Evolutionary conservation across 768 basidiomycete species (phyloP).

Genomic region (Termitomyces sp.): DNA sequence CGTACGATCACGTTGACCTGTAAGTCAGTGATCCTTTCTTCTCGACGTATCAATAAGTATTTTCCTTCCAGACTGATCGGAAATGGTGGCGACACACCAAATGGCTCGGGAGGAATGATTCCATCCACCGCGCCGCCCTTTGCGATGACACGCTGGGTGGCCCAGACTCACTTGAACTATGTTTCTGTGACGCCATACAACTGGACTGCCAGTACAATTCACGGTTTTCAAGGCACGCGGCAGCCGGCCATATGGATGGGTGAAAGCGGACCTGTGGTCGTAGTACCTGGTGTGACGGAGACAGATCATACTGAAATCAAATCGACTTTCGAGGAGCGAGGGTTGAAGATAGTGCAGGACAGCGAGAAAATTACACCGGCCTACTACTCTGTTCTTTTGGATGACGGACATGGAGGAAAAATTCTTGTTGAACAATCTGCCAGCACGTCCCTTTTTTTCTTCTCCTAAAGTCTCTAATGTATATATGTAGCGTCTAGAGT

Average conservation of each 20-base stretch:
- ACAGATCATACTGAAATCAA: conserved; percentile 28
- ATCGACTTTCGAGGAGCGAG: conserved; percentile 52
- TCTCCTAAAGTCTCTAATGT: background rate
- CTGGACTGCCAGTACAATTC: conserved; percentile 45
- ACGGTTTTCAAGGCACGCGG: conserved; percentile 76
- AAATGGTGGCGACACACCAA: conserved; percentile 65
- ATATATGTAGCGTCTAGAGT: conserved; percentile 57
- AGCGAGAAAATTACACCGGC: conserved; percentile 47
- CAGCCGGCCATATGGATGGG: conserved; percentile 92
- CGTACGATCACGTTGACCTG: conserved; percentile 26
- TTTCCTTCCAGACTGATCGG: conserved; percentile 47
- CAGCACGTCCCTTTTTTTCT: conserved; percentile 34
- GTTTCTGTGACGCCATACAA: conserved; percentile 72
- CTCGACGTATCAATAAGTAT: background rate
- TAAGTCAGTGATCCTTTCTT: conserved; percentile 5
- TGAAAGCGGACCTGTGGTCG: conserved; percentile 58
- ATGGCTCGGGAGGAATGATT: conserved; percentile 74
- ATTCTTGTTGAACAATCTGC: conserved; percentile 57
- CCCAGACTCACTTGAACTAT: conserved; percentile 72
- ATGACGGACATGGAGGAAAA: conserved; percentile 43
- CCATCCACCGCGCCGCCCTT: conserved; percentile 74
- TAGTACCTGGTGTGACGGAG: conserved; percentile 48
- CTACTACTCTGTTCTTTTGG: conserved; percentile 54
- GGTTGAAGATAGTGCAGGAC: conserved; percentile 44
- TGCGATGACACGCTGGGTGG: conserved; percentile 83